Base-by-base conservation (phyloP, 805 yeast species). In the Yamadazyma sp. region DNA sequence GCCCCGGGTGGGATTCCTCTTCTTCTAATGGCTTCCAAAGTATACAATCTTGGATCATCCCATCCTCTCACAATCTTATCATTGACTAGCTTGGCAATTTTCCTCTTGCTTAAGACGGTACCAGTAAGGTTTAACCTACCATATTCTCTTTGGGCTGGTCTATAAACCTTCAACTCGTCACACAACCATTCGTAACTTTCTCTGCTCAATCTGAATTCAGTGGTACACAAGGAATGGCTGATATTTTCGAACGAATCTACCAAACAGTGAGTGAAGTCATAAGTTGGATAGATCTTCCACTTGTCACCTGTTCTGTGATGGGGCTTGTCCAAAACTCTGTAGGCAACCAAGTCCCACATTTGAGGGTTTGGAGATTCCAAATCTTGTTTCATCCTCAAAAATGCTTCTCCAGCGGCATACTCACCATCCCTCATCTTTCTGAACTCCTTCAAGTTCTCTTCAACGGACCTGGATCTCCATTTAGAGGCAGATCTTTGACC, bases 1-100 rank as follows among this genome's bases (percentile, higher is more conserved):
- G 98, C 97, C 30, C 98, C 97, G 9, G 99, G 99, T 49, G 99
- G 99, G 6, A 93, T 82, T 70, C 99, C 99, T 59, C 99, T 86
- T 61, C 99, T 84, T 59, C 88, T 83, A 44, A 93, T 80, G 35
- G 93, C 96, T 52, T 89, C 99, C 52, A 93, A 75, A 4, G 99
- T 93, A 64, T 81, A 93, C 59, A 93, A 73, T 57, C 99, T 78
- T 53, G 99, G 99, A 64, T 93, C 99, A 63, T 93, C 95, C 99
- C 99, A 93, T 31, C 88, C 96, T 61, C 96, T 80, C 16, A 93
- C 99, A 53, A 74, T 67, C 4, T 75, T 68, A 18, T 80, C 93
- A 40, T 78, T 84, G 15, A 93, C 98, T 49, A 93, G 74, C 63
- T 88, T 85, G 47, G 96, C 95, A 59, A 93, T 89, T 67, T 93